These are phyloP conservation scores for Podospora tetraspora DNA, from an alignment of 495 filamentous ascomycete genomes.

Conservation along the genomic window DNA sequence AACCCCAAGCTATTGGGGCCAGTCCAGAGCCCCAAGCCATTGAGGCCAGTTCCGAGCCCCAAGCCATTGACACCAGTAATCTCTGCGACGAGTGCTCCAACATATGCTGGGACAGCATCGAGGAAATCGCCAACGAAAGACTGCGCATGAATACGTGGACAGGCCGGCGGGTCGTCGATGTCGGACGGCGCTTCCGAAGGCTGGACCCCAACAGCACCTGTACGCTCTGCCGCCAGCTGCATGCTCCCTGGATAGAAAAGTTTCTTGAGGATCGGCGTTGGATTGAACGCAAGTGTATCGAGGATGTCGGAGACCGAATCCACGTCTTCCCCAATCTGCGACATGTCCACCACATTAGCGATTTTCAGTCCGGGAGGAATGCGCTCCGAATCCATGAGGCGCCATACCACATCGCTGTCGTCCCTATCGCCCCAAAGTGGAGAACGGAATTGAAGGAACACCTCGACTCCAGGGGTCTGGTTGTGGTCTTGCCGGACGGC, in stretches of 20 bases:
- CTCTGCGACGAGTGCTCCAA: constrained; percentile 6
- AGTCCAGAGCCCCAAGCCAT: too few relatives aligned
- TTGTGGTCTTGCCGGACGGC: constrained; percentile 16
- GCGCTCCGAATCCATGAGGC: constrained; percentile 17
- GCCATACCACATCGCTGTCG: constrained; percentile 21
- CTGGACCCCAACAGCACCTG: constrained; percentile 12
- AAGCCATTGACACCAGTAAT: not conserved
- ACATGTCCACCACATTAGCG: constrained; percentile 16
- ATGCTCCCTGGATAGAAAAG: constrained; percentile 18
- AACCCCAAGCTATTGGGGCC: too few relatives aligned
- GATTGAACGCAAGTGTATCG: constrained; percentile 11
- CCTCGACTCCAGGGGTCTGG: constrained; percentile 16
- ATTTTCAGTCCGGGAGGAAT: constrained; percentile 16
- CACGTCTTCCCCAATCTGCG: constrained; percentile 21
- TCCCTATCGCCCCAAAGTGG: constrained; percentile 16
- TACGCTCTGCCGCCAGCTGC: constrained; percentile 18
- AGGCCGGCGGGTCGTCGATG: constrained; percentile 11
- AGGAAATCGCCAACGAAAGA: constrained; percentile 6
- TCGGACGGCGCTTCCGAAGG: constrained; percentile 18
- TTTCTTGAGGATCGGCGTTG: constrained; percentile 14
- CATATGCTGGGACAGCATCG: constrained; percentile 7
- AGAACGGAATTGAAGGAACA: constrained; percentile 15
- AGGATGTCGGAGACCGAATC: constrained; percentile 16
- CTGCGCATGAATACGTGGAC: constrained; percentile 7
- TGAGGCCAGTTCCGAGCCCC: not conserved